phyloP scores from a whole-genome alignment of 164 flowering plant genomes.

The Hamamelis virginiana region DNA sequence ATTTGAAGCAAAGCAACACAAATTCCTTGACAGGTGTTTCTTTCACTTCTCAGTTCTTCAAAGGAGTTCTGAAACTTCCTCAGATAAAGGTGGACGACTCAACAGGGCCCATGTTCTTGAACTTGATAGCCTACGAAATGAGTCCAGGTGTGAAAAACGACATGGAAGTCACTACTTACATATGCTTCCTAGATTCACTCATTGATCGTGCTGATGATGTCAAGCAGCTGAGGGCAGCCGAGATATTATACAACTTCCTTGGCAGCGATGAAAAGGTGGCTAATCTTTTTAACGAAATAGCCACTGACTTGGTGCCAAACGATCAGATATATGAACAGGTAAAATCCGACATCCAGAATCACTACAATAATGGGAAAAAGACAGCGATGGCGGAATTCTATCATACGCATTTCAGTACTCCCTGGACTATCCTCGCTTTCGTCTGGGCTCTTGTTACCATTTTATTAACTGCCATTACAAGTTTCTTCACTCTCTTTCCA shows the following conservation, averaged over 20 bases:
- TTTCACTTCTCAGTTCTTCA: neutral
- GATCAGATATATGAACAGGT: no score
- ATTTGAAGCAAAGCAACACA: neutral
- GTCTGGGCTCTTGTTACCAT: no score
- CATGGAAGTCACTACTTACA: constrained; percentile 10
- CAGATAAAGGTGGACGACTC: constrained; percentile 6
- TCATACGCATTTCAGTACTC: no score
- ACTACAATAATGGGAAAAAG: no score
- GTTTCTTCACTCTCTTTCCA: no score
- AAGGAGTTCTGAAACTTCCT: constrained; percentile 5
- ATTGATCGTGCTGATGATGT: constrained; percentile 17
- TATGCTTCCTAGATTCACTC: constrained; percentile 17
- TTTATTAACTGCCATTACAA: no score
- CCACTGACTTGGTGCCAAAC: no score
- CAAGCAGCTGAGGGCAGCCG: neutral
- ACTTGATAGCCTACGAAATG: constrained; percentile 17
- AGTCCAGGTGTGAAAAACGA: neutral
- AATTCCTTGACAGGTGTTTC: neutral
- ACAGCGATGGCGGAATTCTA: no score
- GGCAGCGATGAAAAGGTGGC: neutral
- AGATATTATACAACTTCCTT: neutral
- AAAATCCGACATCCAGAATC: no score
- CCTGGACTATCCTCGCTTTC: no score
- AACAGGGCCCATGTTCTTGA: neutral
- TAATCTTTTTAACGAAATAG: no score